Percentiles rank a stretch among this genome's conserved stretches.
Evolutionary conservation across 1,139 yeast species (phyloP).

Genomic region (Hansenula sp.): DNA sequence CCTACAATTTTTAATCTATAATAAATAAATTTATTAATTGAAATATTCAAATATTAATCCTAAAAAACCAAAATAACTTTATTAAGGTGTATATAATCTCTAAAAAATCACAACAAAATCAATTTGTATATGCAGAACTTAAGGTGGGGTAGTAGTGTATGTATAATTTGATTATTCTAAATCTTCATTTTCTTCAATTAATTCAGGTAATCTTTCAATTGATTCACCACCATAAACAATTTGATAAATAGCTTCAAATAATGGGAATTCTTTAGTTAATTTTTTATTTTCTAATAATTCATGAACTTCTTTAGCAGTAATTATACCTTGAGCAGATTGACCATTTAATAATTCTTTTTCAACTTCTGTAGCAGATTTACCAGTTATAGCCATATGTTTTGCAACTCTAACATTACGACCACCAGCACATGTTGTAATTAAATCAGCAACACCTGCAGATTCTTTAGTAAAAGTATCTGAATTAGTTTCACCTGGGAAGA

Average conservation of each 20-base stretch:
- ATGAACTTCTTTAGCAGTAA: conserved; percentile 78
- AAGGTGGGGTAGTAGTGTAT: not conserved
- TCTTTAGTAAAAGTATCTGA: conserved; percentile 73
- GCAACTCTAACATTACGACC: conserved; percentile 89
- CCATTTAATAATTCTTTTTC: conserved; percentile 78
- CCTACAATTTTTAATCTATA: no score
- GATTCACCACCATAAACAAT: conserved; percentile 64
- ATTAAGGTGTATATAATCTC: no score
- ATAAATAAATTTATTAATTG: no score
- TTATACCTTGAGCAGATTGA: conserved; percentile 84
- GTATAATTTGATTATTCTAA: conserved; percentile 4
- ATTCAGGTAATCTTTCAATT: conserved; percentile 52
- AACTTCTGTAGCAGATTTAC: conserved; percentile 66
- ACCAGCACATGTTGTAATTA: conserved; percentile 87
- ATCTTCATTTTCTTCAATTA: conserved; percentile 36
- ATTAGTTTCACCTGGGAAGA: conserved; percentile 41
- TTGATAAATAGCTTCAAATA: conserved; percentile 73
- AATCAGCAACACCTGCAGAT: conserved; percentile 88
- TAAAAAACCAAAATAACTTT: no score
- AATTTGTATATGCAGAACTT: not conserved
- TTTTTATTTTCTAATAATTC: conserved; percentile 59
- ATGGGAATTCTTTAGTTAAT: conserved; percentile 66
- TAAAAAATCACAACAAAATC: not conserved
- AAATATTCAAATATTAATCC: no score
- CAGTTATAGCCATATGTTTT: conserved; percentile 60